phyloP scores from a whole-genome alignment of 768 basidiomycete genomes.

The Gautieria morchelliformis region DNA sequence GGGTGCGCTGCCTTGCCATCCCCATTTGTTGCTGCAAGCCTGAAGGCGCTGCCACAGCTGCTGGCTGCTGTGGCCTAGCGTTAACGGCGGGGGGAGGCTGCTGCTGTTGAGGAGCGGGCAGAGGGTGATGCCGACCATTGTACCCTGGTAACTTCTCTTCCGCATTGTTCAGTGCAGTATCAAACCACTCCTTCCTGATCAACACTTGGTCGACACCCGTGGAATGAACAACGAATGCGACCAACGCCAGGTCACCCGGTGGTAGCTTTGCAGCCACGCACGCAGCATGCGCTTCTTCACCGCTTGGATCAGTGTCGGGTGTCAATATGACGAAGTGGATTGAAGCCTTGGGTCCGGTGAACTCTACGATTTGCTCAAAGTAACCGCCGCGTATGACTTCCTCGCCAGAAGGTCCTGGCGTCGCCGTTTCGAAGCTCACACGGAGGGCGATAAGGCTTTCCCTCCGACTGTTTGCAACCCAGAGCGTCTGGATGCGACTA shows the following conservation, averaged over 20 bases:
- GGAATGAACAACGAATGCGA: conserved; percentile 83
- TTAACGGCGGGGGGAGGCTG: conserved; percentile 18
- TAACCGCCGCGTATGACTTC: conserved; percentile 48
- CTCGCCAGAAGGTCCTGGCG: conserved; percentile 43
- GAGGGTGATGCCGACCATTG: conserved; percentile 23
- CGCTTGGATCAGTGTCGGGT: conserved; percentile 72
- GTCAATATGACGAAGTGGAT: conserved; percentile 87
- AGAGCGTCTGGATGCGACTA: conserved; percentile 73
- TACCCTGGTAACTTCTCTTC: conserved; percentile 55
- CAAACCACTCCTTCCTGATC: conserved; percentile 79
- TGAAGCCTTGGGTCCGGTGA: conserved; percentile 72
- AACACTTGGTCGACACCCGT: conserved; percentile 85
- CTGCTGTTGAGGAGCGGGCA: conserved; percentile 10
- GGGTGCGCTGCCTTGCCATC: conserved; percentile 47
- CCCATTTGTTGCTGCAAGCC: conserved; percentile 15
- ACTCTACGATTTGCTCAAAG: conserved; percentile 79
- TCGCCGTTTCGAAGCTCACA: conserved; percentile 53
- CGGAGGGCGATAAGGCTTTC: conserved; percentile 79
- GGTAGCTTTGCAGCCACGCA: conserved; percentile 74
- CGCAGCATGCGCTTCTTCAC: conserved; percentile 75
- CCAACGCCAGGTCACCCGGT: conserved; percentile 68
- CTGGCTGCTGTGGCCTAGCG: conserved; percentile 6
- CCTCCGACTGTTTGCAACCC: conserved; percentile 79
- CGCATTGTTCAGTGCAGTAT: conserved; percentile 48
- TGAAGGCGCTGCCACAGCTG: conserved; percentile 20